Percentiles rank a stretch among this genome's conserved stretches.
Conservation (phyloP, 2,329 filamentous ascomycete species). For the Chaetothyriales sp. region DNA sequence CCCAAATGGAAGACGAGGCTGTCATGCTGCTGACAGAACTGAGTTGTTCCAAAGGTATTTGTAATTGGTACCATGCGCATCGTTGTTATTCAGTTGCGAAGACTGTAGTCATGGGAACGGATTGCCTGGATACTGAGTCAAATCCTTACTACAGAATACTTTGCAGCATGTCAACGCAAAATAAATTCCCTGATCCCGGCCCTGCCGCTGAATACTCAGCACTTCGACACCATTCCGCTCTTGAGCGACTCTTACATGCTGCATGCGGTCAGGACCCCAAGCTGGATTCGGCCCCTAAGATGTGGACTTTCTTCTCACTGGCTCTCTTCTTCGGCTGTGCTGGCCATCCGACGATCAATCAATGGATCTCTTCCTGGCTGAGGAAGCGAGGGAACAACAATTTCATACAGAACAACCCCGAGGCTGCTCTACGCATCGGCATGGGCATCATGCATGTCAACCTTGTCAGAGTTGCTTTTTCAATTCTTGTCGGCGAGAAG, state of each 20-base stretch:
- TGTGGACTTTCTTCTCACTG: conserved; percentile 54
- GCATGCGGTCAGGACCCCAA: conserved; percentile 42
- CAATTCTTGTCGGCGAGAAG: conserved; percentile 49
- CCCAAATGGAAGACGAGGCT: conserved; percentile 48
- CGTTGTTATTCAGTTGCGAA: conserved; percentile 27
- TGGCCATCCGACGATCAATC: conserved; percentile 23
- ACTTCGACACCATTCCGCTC: conserved; percentile 47
- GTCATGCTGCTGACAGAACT: conserved; percentile 46
- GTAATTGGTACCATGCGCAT: conserved; percentile 39
- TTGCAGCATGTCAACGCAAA: neutral
- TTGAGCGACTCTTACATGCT: conserved; percentile 48
- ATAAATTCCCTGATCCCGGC: neutral
- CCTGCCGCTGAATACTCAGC: conserved; percentile 45
- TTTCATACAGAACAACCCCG: conserved; percentile 52
- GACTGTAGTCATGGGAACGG: conserved; percentile 34
- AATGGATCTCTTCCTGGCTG: conserved; percentile 46
- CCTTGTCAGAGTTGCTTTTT: conserved; percentile 37
- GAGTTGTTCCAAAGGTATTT: conserved; percentile 43
- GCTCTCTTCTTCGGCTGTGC: conserved; percentile 43
- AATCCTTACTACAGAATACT: neutral
- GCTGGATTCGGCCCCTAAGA: conserved; percentile 51
- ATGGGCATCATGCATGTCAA: conserved; percentile 24
- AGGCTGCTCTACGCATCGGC: conserved; percentile 47
- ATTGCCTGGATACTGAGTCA: conserved; percentile 26
- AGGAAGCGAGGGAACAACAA: conserved; percentile 39